Percentiles rank a stretch among this genome's conserved stretches.
Evolutionary conservation across 441 rosid species (phyloP).

Genomic region (Hura crepitans): DNA sequence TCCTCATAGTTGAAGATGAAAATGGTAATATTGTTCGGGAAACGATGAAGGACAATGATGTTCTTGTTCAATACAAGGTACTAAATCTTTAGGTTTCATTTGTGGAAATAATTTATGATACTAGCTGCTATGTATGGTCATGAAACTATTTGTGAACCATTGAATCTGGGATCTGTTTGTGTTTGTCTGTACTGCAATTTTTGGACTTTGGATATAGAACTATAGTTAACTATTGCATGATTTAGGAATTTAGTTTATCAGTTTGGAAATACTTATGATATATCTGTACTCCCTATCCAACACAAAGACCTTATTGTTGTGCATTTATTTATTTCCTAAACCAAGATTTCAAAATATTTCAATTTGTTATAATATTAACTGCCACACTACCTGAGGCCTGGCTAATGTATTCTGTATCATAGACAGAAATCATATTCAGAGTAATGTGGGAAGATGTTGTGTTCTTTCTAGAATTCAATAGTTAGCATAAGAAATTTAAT

Average conservation of each 20-base stretch:
- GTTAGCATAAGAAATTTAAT: background rate
- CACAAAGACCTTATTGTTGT: too few species aligned
- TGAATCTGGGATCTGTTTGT: background rate
- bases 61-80: slow-evolving; percentile 98
- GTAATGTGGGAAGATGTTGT: background rate
- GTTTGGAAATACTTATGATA: too few species aligned
- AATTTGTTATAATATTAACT: background rate
- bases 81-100: slow-evolving; percentile 12
- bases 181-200: background rate
- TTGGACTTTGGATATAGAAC: background rate
- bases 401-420: background rate
- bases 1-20: slow-evolving; percentile 98
- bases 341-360: background rate
- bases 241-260: background rate
- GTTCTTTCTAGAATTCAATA: background rate
- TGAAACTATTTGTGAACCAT: background rate
- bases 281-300: too few species aligned
- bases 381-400: background rate
- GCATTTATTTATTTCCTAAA: background rate
- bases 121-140: background rate
- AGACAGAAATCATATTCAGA: background rate
- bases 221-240: too few species aligned
- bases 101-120: slow-evolving; percentile 5
- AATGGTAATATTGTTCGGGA: slow-evolving; percentile 99
- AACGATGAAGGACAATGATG: slow-evolving; percentile 99